A percentile compares a stretch with the other conserved stretches of the same genome.
phyloP scores from a whole-genome alignment of 257 asterid species.

The Apocynum venetum region DNA sequence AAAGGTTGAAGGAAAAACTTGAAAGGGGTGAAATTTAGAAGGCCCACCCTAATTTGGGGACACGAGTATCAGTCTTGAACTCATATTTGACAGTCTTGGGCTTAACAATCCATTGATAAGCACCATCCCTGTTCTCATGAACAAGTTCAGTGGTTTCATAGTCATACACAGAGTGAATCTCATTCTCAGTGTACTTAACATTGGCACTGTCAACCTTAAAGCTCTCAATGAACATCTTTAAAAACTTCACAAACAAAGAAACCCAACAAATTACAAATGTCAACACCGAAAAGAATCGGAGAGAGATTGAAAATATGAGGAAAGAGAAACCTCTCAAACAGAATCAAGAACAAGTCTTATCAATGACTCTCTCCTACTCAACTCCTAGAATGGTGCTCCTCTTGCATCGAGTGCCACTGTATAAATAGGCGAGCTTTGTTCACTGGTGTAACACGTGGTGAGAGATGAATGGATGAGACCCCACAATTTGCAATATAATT shows the following conservation, averaged over 20 bases:
- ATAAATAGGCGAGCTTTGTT: conserved; percentile 13
- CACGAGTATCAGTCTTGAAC: conserved; percentile 67
- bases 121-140: conserved; percentile 75
- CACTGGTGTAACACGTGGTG: conserved; percentile 9
- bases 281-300: not conserved
- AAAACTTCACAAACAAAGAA: not conserved
- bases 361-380: not conserved
- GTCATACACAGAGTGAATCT: conserved; percentile 71
- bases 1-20: not conserved
- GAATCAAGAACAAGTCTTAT: not conserved
- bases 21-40: conserved; percentile 1
- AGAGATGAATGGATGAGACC: conserved; percentile 8
- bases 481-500: conserved; percentile 5
- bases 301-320: not conserved
- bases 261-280: not conserved
- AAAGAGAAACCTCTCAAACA: not conserved
- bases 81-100: conserved; percentile 83
- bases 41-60: conserved; percentile 85
- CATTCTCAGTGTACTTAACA: conserved; percentile 70
- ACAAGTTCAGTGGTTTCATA: conserved; percentile 90
- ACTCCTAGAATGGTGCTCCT: conserved; percentile 7
- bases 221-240: conserved; percentile 72
- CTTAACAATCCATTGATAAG: conserved; percentile 87
- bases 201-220: conserved; percentile 93
- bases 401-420: not conserved